phyloP scores from a whole-genome alignment of 805 yeast species.

The Saccharomycopsis sp. region DNA sequence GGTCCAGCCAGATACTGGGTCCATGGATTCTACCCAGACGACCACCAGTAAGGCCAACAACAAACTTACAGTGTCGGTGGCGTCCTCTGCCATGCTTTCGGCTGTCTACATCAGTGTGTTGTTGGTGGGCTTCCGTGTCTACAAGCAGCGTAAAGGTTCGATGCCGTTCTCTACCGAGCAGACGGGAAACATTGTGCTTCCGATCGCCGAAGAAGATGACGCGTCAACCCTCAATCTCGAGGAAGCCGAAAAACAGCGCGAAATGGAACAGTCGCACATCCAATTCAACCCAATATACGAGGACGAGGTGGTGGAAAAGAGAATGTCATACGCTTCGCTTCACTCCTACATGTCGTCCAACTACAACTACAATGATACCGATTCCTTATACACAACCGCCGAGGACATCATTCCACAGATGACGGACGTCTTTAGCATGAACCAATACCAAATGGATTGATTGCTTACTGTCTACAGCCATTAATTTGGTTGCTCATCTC shows the following conservation, averaged over 20 bases:
- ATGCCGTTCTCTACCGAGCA: constrained; percentile 18
- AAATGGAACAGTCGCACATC: constrained; percentile 11
- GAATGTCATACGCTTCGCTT: constrained; percentile 21
- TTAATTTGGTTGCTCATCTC: too few relatives aligned
- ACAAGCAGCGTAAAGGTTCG: constrained; percentile 34
- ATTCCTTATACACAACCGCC: background rate
- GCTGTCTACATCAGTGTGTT: constrained; percentile 55
- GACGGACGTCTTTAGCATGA: background rate
- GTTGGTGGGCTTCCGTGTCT: constrained; percentile 47
- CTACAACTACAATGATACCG: constrained; percentile 5
- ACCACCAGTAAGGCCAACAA: constrained; percentile 26
- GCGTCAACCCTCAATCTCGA: constrained; percentile 1
- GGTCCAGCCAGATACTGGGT: constrained; percentile 24
- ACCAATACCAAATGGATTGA: too few relatives aligned
- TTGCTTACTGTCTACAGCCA: too few relatives aligned
- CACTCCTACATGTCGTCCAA: constrained; percentile 12
- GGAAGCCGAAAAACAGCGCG: background rate
- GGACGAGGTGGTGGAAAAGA: constrained; percentile 9
- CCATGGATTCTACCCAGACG: constrained; percentile 27
- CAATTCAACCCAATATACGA: constrained; percentile 17
- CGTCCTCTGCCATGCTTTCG: constrained; percentile 80
- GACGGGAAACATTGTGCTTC: constrained; percentile 19
- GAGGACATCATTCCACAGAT: background rate
- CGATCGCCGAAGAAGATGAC: constrained; percentile 19
- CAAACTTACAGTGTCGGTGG: constrained; percentile 65